Base-by-base conservation (phyloP, 1,139 yeast genomes). In the Kodamaea plutei region DNA sequence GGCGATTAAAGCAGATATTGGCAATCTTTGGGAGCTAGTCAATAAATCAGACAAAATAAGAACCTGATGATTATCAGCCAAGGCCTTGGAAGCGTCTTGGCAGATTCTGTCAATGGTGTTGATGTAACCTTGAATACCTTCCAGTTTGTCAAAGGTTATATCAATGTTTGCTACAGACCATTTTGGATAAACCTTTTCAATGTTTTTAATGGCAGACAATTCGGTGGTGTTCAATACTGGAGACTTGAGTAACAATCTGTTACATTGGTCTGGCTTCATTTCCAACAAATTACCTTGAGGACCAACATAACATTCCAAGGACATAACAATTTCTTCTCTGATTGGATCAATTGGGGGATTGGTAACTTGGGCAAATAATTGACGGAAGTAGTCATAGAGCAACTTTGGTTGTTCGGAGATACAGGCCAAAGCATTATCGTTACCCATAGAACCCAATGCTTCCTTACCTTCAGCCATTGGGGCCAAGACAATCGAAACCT, bases 321-420 rank as follows among this genome's bases (percentile, higher is more conserved):
- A 85, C 98, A 91, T 91, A 54, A 91, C 97, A 48, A 91, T 85
- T 41, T 83, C 80, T 64, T 91, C 98, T 58, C 98, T 81, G 48
- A 91, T 91, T 31, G 98, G 97, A 58, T 91, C 98, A 54, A 91
- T 91, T 35, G 98, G 98, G 38, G 98, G 98, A 61, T 91, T 91
- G 25, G 98, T 91, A 35, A 91, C 98, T 64, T 91, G 98, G 23
- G 98, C 98, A 62, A 91, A 91, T 50, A 91, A 73, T 61, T 91
- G 95, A 53, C 95, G 82, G 72, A 91, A 91, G 64, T 91, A 91
- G 54, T 91, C 98, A 57, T 84, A 91, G 44, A 87, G 68, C 44
- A 91, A 67, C 47, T 83, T 83, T 29, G 98, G 97, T 61, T 88
- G 95, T 53, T 85, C 91, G 28, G 95, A 83, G 45, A 91, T 66